Base-by-base conservation (phyloP, 2,329 filamentous ascomycete genomes). In the Colletotrichum kahawae region DNA sequence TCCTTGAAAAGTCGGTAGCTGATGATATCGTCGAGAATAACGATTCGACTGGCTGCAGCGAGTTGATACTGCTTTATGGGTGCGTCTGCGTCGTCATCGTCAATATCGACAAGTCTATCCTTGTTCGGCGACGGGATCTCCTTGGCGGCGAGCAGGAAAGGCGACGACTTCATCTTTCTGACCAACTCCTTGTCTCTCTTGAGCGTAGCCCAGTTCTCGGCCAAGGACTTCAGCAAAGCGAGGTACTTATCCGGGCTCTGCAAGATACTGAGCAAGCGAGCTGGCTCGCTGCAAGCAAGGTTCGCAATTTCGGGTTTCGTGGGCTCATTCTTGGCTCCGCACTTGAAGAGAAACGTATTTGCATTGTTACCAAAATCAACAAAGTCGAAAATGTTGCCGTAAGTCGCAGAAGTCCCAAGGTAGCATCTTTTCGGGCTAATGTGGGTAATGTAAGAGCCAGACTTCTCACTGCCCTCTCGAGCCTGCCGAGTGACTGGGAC, bases 351-450 rank as follows among this genome's bases (percentile, higher is more conserved):
- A 80, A 99, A 99, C 0, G 94, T 88, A 80, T 98, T 98, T 3
- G 95, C 96, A 81, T 96, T 93, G 38, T 89, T 86, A 0, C 96
- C 95, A 85, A 98, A 99, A 82, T 98, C 95, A 16, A 98, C 96
- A 83, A 98, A 99, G 82, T 98, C 95, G 78, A 99, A 98, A 36
- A 99, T 97, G 36, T 98, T 94, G 13, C 92, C 94, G 80, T 97
- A 99, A 9, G 88, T 89, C 3, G 85, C 82, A 7, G 90, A 92
- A 33, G 78, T 93, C 10, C 97, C 97, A 3, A 99, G 88, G 82
- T 98, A 99, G 77, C 94, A 95, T 54, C 92, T 88, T 60, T 89
- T 90, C 7, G 97, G 96, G 18, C 91, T 88, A 59, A 95, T 88
- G 78, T 92, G 89, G 78, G 88, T 85, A 60, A 90, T 79, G 33